Base-by-base conservation (phyloP, 805 yeast genomes). In the Yamadazyma sp. region DNA sequence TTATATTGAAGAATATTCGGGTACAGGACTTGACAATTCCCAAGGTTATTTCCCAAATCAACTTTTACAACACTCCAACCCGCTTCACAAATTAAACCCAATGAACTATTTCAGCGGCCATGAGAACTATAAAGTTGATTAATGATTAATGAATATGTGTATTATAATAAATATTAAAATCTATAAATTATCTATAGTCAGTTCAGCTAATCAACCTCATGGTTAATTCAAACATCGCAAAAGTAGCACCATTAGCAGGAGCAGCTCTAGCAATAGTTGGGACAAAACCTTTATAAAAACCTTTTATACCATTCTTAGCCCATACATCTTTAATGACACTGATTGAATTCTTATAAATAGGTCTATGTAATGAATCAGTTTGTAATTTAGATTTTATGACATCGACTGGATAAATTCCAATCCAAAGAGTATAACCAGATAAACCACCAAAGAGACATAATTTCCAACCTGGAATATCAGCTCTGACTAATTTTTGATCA, bases 201-300 rank as follows among this genome's bases (percentile, higher is more conserved):
- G n/a, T n/a, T n/a, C n/a, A n/a, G n/a, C 57, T 66, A 29, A 76
- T 53, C 18, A 69, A 48, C 62, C 95, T 78, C 84, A 89, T 82
- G 4, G 96, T 85, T 33, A 83, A 62, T 60, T 93, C 99, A 57
- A 93, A 93, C 2, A 94, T 88, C 28, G 87, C 82, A 63, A 93
- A 93, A 0, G 98, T 94, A 20, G 94, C 95, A 27, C 96, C 99
- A 56, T 93, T 94, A 3, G 94, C 98, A 1, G 98, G 98, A 3
- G 96, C 95, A 32, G 99, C 98, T 64, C 99, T 82, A 45, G 93
- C 66, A 44, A 93, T 77, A 0, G 98, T 89, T 24, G 98, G 97
- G 13, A 78, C 61, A 55, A 94, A 89, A 1, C 99, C 99, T 62
- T 82, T 82, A 63, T 86, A 85, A 53, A 93, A 84, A 0, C 95